phyloP scores from a whole-genome alignment of 202 grass and related monocot genomes.

The Saccharum hybrid region DNA sequence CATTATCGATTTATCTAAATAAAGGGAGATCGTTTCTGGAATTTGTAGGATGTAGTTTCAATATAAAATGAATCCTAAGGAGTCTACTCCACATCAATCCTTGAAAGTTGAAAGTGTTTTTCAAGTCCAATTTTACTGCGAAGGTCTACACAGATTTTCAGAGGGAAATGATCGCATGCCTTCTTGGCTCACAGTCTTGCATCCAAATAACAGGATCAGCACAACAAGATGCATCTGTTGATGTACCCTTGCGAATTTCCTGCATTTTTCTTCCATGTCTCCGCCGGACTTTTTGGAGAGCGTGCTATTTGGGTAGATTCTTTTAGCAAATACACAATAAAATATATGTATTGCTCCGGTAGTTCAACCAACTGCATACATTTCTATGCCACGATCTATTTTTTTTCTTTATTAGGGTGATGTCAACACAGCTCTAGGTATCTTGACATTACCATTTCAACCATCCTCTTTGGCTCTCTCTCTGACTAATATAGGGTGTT shows the following conservation, averaged over 20 bases:
- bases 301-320: not conserved
- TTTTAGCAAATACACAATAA: not conserved
- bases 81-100: not conserved
- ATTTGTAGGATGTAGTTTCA: not conserved
- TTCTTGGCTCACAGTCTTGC: not conserved
- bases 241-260: not conserved
- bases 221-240: not conserved
- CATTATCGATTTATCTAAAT: not conserved
- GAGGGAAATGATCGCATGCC: not conserved
- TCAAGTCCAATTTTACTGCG: not conserved
- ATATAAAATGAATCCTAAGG: not conserved
- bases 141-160: slow-evolving; percentile 4
- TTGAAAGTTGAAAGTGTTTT: not conserved
- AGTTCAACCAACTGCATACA: slow-evolving; percentile 32
- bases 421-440: slow-evolving; percentile 17
- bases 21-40: not conserved
- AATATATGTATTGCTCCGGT: not conserved
- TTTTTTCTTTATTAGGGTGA: slow-evolving; percentile 21
- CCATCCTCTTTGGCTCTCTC: slow-evolving; percentile 21
- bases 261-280: not conserved
- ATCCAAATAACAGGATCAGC: not conserved
- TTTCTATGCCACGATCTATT: not conserved
- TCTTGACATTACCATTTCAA: slow-evolving; percentile 52
- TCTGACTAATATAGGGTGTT: slow-evolving; percentile 7
- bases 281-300: slow-evolving; percentile 4